Percentiles rank a stretch among this genome's conserved stretches.
Conservation (phyloP, 371 early-diverging fungal genomes). For the Circinella umbellata region DNA sequence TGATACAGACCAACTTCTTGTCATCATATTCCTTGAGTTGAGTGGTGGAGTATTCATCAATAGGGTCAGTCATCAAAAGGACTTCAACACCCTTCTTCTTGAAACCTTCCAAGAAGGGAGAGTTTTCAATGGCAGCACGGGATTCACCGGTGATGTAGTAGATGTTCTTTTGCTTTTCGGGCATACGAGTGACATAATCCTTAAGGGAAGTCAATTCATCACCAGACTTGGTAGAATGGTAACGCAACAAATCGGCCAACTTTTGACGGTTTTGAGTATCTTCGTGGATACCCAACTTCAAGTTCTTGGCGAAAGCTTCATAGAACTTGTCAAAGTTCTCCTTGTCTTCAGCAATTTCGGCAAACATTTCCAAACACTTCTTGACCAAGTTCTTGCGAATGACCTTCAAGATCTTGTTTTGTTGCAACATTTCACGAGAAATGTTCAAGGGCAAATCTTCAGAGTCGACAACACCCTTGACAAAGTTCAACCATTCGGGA, state of each 20-base stretch:
- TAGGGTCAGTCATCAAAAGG: slow-evolving; percentile 94
- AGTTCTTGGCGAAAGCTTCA: slow-evolving; percentile 68
- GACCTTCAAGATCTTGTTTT: slow-evolving; percentile 75
- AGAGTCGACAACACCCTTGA: slow-evolving; percentile 83
- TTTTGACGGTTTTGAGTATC: slow-evolving; percentile 67
- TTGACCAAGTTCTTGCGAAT: slow-evolving; percentile 82
- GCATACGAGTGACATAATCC: slow-evolving; percentile 84
- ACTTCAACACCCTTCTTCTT: slow-evolving; percentile 98
- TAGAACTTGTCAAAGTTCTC: slow-evolving; percentile 78
- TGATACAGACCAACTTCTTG: slow-evolving; percentile 97
- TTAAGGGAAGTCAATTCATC: slow-evolving; percentile 71
- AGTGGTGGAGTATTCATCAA: slow-evolving; percentile 96
- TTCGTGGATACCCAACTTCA: slow-evolving; percentile 85
- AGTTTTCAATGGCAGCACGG: slow-evolving; percentile 93
- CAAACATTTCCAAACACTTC: slow-evolving; percentile 84
- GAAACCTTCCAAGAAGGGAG: slow-evolving; percentile 98
- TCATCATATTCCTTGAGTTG: slow-evolving; percentile 99
- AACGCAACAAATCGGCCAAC: slow-evolving; percentile 78
- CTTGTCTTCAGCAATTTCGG: slow-evolving; percentile 69
- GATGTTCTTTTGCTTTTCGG: slow-evolving; percentile 83
- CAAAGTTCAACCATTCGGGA: slow-evolving; percentile 65
- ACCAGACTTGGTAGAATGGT: slow-evolving; percentile 70
- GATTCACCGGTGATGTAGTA: slow-evolving; percentile 99
- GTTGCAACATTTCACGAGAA: slow-evolving; percentile 89
- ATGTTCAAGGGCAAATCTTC: slow-evolving; percentile 91